These are phyloP conservation scores for Chromosphaera perkinsii DNA, from an alignment of 208 protist genomes.

Conservation along the genomic window DNA sequence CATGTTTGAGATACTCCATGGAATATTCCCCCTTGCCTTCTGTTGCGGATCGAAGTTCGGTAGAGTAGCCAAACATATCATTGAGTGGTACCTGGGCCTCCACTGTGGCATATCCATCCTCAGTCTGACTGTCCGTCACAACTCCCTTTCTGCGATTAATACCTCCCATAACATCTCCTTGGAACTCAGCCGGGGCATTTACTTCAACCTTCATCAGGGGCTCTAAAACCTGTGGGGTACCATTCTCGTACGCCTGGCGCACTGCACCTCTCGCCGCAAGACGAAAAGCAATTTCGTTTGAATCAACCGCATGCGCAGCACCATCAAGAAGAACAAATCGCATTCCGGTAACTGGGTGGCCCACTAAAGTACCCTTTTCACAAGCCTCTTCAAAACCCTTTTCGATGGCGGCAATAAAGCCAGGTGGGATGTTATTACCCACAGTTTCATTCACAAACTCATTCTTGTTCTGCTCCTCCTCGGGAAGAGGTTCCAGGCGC, in stretches of 20 bases:
- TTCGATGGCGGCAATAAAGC: conserved; percentile 69
- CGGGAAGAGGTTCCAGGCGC: conserved; percentile 72
- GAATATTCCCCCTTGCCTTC: conserved; percentile 67
- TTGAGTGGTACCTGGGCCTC: conserved; percentile 64
- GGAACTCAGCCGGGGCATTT: conserved; percentile 52
- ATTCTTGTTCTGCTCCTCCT: conserved; percentile 33
- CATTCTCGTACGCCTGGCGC: conserved; percentile 74
- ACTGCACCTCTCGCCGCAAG: conserved; percentile 86
- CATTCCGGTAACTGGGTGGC: conserved; percentile 60
- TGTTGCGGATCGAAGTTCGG: conserved; percentile 67
- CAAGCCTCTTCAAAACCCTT: conserved; percentile 63
- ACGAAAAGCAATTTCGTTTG: conserved; percentile 94
- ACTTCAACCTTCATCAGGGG: conserved; percentile 89
- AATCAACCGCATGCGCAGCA: conserved; percentile 93
- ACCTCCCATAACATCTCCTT: conserved; percentile 10
- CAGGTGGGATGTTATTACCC: conserved; percentile 67
- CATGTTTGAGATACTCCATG: conserved; percentile 73
- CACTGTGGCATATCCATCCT: conserved; percentile 41
- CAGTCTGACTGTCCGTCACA: conserved; percentile 45
- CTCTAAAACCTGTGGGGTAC: conserved; percentile 82
- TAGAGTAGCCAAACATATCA: conserved; percentile 79
- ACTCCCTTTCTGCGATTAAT: conserved; percentile 58
- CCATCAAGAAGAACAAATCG: conserved; percentile 85
- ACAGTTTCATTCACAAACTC: conserved; percentile 88
- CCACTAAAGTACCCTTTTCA: conserved; percentile 80